These are phyloP conservation scores for Botryotinia narcissicola DNA, from an alignment of 2,329 filamentous ascomycete genomes.

Conservation along the genomic window DNA sequence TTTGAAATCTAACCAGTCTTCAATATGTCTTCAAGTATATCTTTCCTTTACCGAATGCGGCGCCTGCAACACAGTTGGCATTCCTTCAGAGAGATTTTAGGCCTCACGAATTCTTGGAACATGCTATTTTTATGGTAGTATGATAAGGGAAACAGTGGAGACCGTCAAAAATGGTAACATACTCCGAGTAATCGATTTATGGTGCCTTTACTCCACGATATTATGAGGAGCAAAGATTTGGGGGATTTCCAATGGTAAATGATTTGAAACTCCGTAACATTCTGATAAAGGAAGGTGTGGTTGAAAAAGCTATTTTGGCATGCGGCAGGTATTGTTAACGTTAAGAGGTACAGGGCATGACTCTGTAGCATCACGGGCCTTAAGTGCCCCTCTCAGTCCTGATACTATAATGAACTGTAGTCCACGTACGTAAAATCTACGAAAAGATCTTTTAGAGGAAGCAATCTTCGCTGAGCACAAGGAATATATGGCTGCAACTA, in stretches of 20 bases:
- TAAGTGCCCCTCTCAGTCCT: not conserved
- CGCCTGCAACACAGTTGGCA: not conserved
- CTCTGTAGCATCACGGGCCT: not conserved
- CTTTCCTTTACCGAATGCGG: not conserved
- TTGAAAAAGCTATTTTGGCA: slow-evolving; percentile 1
- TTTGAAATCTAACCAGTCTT: not conserved
- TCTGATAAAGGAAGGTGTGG: not conserved
- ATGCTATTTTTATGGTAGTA: not conserved
- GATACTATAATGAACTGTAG: not conserved
- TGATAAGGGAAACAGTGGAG: not conserved
- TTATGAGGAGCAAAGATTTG: not conserved
- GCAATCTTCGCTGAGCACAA: not conserved
- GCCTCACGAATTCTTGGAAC: not conserved
- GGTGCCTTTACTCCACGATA: not conserved
- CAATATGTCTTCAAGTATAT: not conserved
- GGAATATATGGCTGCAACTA: not conserved
- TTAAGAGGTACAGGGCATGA: not conserved
- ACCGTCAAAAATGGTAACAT: not conserved
- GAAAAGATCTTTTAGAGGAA: not conserved
- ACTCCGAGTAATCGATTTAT: not conserved
- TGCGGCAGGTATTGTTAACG: not conserved
- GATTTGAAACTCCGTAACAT: not conserved
- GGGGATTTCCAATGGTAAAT: not conserved
- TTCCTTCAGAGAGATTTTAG: not conserved
- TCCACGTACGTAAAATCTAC: not conserved